Conservation (phyloP, 208 protist species). For the Acanthamoeba divionensis region DNA sequence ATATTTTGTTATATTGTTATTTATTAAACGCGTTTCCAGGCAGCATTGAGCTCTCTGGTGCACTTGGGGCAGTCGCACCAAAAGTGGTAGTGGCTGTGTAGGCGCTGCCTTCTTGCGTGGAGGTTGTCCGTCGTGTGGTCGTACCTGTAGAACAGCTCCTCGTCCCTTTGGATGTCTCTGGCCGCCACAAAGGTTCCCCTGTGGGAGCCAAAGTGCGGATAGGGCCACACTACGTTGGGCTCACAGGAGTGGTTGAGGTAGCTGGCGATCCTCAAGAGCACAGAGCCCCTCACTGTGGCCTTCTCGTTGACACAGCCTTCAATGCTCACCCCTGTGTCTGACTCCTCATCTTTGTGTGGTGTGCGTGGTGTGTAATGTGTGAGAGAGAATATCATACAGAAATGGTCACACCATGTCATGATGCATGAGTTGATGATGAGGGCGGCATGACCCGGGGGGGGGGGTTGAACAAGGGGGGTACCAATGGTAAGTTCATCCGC, state of each 20-base stretch:
- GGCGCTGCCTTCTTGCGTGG: constrained; percentile 1
- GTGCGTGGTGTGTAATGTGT: no score
- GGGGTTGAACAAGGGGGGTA: no score
- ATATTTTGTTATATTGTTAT: no score
- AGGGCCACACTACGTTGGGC: constrained; percentile 27
- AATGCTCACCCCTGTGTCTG: neutral
- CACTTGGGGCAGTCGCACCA: constrained; percentile 27
- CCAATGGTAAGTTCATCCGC: no score
- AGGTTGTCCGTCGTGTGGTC: constrained; percentile 34
- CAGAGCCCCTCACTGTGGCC: neutral
- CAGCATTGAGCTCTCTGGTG: neutral
- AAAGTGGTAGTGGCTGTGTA: constrained; percentile 34
- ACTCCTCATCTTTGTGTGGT: constrained; percentile 43
- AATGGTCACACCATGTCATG: no score
- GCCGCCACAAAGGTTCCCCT: neutral
- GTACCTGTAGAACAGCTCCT: constrained; percentile 47
- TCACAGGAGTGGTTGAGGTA: constrained; percentile 51
- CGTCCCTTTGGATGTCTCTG: constrained; percentile 41
- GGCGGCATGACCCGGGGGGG: no score
- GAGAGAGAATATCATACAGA: no score
- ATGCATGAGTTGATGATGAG: no score
- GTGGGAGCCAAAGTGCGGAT: neutral
- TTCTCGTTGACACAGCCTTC: constrained; percentile 33
- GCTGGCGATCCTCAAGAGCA: constrained; percentile 5
- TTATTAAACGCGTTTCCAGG: neutral